Percentiles rank a stretch among this genome's conserved stretches.
These are phyloP conservation scores for Tetrahymena borealis DNA, from an alignment of 73 alveolate species.

Conservation along the genomic window DNA sequence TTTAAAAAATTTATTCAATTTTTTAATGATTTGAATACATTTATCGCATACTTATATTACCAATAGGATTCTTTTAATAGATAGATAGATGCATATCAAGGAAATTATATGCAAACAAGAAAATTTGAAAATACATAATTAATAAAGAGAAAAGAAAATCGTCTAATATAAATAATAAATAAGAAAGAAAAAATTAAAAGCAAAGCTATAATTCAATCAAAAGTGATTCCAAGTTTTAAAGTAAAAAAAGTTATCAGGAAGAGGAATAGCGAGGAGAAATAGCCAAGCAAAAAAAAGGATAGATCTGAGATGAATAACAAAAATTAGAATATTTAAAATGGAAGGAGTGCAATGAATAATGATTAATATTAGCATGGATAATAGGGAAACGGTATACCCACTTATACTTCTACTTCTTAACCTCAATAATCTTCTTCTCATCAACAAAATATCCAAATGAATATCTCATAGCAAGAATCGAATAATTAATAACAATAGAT, in stretches of 20 bases:
- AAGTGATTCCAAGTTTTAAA: neutral
- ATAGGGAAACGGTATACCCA: neutral
- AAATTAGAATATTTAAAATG: neutral
- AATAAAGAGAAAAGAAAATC: neutral
- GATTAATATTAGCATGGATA: neutral
- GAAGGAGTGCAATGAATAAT: neutral
- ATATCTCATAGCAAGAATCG: neutral
- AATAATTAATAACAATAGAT: neutral
- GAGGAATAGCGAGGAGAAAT: neutral
- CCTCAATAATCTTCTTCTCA: neutral
- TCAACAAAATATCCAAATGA: neutral
- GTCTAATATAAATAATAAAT: neutral
- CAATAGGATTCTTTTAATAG: too few relatives aligned
- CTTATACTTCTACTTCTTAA: neutral
- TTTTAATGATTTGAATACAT: too few relatives aligned
- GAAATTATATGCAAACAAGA: too few relatives aligned
- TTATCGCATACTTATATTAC: too few relatives aligned
- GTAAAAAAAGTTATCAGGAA: constrained; percentile 1
- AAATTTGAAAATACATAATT: neutral
- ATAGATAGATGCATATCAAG: too few relatives aligned
- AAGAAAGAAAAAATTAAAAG: neutral
- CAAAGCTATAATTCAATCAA: neutral
- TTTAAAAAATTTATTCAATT: too few relatives aligned
- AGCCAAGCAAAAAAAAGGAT: neutral
- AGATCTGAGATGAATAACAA: neutral